Percentiles rank a stretch among this genome's conserved stretches.
Conservation (phyloP, 805 yeast genomes). For the Teunomyces pallodes region DNA sequence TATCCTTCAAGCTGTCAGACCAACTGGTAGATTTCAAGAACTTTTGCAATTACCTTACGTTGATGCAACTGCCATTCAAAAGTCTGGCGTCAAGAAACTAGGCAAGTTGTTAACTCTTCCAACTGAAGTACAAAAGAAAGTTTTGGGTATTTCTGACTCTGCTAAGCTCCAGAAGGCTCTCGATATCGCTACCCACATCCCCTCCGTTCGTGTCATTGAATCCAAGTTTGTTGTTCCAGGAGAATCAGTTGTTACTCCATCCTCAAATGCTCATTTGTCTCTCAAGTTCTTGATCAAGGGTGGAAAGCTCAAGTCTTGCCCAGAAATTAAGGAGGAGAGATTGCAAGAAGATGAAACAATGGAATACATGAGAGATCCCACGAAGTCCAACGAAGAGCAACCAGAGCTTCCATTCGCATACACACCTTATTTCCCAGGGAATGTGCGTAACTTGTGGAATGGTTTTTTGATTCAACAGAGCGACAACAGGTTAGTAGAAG, state of each 20-base stretch:
- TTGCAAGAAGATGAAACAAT: conserved; percentile 58
- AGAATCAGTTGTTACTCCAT: conserved; percentile 62
- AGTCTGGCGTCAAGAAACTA: conserved; percentile 52
- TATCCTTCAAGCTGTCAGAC: conserved; percentile 71
- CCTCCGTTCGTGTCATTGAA: conserved; percentile 62
- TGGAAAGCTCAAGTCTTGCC: conserved; percentile 61
- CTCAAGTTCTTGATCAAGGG: conserved; percentile 76
- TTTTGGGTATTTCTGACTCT: conserved; percentile 52
- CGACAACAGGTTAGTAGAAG: conserved; percentile 77
- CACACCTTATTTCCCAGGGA: conserved; percentile 75
- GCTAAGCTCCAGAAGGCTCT: conserved; percentile 47
- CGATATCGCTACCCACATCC: conserved; percentile 61
- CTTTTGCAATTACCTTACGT: conserved; percentile 81
- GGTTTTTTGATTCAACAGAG: conserved; percentile 69
- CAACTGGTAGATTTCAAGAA: conserved; percentile 54
- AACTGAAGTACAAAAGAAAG: conserved; percentile 53
- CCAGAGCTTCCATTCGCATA: conserved; percentile 66
- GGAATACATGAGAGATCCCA: conserved; percentile 72
- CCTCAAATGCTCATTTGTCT: conserved; percentile 68
- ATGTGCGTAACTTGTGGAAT: conserved; percentile 53
- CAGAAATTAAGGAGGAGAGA: conserved; percentile 38
- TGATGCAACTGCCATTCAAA: conserved; percentile 42
- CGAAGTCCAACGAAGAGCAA: conserved; percentile 58
- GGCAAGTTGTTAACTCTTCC: conserved; percentile 67
- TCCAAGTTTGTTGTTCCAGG: conserved; percentile 87